These are phyloP conservation scores for Amaranthus palmeri DNA, from an alignment of 148 eudicot species.

Conservation along the genomic window DNA sequence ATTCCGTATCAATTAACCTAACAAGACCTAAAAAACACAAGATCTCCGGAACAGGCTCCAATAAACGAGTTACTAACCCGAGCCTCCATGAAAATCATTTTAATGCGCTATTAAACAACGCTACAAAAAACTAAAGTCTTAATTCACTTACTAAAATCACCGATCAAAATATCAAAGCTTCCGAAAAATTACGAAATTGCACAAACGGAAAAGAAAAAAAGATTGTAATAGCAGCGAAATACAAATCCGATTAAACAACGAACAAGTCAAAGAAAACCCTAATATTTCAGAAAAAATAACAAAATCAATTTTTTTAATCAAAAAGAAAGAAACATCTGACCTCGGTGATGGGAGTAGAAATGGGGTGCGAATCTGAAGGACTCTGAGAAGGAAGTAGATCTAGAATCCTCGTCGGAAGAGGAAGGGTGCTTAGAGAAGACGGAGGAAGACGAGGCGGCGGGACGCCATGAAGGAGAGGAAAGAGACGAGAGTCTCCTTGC, in stretches of 20 bases:
- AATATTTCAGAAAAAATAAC: neutral
- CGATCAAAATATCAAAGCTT: neutral
- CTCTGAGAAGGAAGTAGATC: constrained; percentile 20
- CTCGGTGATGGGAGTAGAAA: constrained; percentile 28
- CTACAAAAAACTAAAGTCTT: neutral
- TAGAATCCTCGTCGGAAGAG: constrained; percentile 18
- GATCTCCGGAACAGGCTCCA: neutral
- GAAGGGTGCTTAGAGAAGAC: constrained; percentile 16
- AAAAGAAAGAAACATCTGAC: constrained; percentile 21
- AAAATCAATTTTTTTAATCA: constrained; percentile 12
- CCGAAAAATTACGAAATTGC: neutral
- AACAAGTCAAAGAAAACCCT: neutral
- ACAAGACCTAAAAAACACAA: neutral
- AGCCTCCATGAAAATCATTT: neutral
- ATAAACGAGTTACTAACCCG: neutral
- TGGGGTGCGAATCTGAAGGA: constrained; percentile 20
- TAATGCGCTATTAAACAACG: neutral
- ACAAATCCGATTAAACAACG: neutral
- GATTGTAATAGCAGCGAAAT: neutral
- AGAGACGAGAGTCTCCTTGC: constrained; percentile 41
- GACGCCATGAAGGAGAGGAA: constrained; percentile 31
- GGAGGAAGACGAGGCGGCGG: constrained; percentile 26
- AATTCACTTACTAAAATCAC: neutral
- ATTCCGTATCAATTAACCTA: neutral
- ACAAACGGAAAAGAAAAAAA: neutral